phyloP scores from a whole-genome alignment of 1,139 yeast species.

The Magnusiomyces magnusii region DNA sequence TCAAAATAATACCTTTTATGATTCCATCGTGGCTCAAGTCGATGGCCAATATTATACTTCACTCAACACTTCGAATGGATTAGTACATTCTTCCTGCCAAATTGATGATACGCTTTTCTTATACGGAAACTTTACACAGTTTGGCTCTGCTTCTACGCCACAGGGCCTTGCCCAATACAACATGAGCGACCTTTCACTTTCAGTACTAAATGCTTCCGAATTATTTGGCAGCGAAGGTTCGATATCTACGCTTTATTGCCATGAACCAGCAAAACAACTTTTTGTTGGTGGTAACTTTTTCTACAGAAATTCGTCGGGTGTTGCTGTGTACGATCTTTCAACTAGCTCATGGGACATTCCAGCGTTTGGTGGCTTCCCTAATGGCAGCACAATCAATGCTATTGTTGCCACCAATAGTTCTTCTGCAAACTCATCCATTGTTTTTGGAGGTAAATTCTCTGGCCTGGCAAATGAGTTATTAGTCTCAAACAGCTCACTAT shows the following conservation, averaged over 20 bases:
- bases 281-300: slow-evolving; percentile 78
- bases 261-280: slow-evolving; percentile 42
- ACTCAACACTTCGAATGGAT: slow-evolving; percentile 27
- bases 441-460: slow-evolving; percentile 75
- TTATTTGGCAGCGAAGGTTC: slow-evolving; percentile 28
- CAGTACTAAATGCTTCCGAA: neutral
- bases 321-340: slow-evolving; percentile 55
- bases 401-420: slow-evolving; percentile 39
- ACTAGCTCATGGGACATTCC: slow-evolving; percentile 41
- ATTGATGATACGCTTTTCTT: slow-evolving; percentile 40
- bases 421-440: slow-evolving; percentile 38
- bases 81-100: slow-evolving; percentile 29
- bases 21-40: slow-evolving; percentile 24
- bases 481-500: slow-evolving; percentile 29
- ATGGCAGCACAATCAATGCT: slow-evolving; percentile 51
- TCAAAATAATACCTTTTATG: slow-evolving; percentile 18
- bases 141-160: slow-evolving; percentile 35
- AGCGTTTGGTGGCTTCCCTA: slow-evolving; percentile 74
- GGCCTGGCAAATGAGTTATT: slow-evolving; percentile 51
- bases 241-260: slow-evolving; percentile 46
- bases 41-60: slow-evolving; percentile 10
- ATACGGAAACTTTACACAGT: slow-evolving; percentile 38
- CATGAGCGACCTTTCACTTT: slow-evolving; percentile 39
- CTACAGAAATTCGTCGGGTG: slow-evolving; percentile 51
- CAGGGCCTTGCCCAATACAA: slow-evolving; percentile 52